phyloP scores from a whole-genome alignment of 306 rosid species.

The Vachellia collinsii region DNA sequence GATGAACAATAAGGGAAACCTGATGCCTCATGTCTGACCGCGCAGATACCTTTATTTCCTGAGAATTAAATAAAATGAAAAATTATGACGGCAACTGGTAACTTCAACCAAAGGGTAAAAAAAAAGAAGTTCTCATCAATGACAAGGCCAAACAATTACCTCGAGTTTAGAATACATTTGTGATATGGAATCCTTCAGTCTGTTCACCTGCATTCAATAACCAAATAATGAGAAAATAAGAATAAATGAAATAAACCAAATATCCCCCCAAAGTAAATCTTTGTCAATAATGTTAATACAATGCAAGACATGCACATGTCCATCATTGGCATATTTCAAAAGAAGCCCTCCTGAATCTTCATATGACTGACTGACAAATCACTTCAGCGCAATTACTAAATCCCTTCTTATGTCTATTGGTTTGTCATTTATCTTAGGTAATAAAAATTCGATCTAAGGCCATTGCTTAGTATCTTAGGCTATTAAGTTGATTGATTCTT shows the following conservation, averaged over 20 bases:
- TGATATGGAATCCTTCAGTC: slow-evolving; percentile 93
- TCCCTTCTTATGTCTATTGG: slow-evolving; percentile 2
- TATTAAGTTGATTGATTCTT: neutral
- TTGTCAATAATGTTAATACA: neutral
- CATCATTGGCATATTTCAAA: slow-evolving; percentile 27
- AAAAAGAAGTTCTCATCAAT: slow-evolving; percentile 12
- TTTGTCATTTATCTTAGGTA: slow-evolving; percentile 18
- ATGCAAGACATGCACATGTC: slow-evolving; percentile 21
- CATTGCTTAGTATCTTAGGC: neutral
- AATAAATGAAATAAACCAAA: slow-evolving; percentile 32
- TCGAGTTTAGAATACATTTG: slow-evolving; percentile 87
- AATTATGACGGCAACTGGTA: neutral
- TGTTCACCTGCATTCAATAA: slow-evolving; percentile 63
- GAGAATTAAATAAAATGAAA: slow-evolving; percentile 33
- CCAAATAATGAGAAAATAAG: slow-evolving; percentile 36
- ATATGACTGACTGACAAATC: slow-evolving; percentile 15
- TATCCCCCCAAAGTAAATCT: neutral
- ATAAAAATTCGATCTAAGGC: slow-evolving; percentile 13
- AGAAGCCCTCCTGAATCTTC: slow-evolving; percentile 16
- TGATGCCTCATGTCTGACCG: slow-evolving; percentile 85
- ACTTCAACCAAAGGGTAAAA: slow-evolving; percentile 10
- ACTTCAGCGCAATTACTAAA: slow-evolving; percentile 19
- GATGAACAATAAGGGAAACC: slow-evolving; percentile 90
- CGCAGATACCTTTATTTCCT: slow-evolving; percentile 87
- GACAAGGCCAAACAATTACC: slow-evolving; percentile 48